Base-by-base conservation (phyloP, 2,329 filamentous ascomycete species). In the Aspergillus alliaceus region DNA sequence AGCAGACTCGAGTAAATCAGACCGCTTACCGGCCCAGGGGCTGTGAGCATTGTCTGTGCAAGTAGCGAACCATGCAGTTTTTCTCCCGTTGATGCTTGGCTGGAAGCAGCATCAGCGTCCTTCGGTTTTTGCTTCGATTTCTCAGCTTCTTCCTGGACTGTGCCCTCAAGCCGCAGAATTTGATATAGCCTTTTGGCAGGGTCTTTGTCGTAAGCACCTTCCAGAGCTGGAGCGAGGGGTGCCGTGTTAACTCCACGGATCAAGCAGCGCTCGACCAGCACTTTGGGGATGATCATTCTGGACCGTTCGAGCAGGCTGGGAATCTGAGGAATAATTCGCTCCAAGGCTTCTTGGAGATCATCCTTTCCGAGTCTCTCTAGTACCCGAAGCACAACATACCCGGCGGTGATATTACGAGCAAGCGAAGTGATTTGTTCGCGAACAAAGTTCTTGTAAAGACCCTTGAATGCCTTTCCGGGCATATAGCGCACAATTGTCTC, bases 381-480 rank as follows among this genome's bases (percentile, higher is more conserved):
- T 3, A 96, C 87, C 57, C 87, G 86, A 64, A 93, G 90, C 20
- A 91, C 91, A 0, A 96, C 90, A 69, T 96, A 98, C 24, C 87
- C 89, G 6, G 95, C 92, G 49, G 93, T 90, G 66, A 96, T 93
- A 71, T 98, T 98, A 57, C 92, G 88, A 6, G 93, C 85, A 58
- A 96, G 84, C 37, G 86, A 90, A 22, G 87, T 86, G 66, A 98
- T 89, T 25, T 91, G 86, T 14, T 89, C 87, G 59, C 88, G 89
- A 74, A 98, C 90, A 62, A 92, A 85, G 63, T 88, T 87, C 57
- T 84, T 86, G 76, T 96, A 93, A 6, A 99, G 82, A 14, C 86
- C 84, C 75, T 96, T 97, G 84, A 98, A 99, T 32, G 92, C 77
- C 75, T 95, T 96, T 42, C 90, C 92, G 0, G 95, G 92, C 15